A percentile compares a stretch with the other conserved stretches of the same genome.
Evolutionary conservation across 2,329 filamentous ascomycete genomes (phyloP).

Genomic region (Phialemonium atrogriseum): DNA sequence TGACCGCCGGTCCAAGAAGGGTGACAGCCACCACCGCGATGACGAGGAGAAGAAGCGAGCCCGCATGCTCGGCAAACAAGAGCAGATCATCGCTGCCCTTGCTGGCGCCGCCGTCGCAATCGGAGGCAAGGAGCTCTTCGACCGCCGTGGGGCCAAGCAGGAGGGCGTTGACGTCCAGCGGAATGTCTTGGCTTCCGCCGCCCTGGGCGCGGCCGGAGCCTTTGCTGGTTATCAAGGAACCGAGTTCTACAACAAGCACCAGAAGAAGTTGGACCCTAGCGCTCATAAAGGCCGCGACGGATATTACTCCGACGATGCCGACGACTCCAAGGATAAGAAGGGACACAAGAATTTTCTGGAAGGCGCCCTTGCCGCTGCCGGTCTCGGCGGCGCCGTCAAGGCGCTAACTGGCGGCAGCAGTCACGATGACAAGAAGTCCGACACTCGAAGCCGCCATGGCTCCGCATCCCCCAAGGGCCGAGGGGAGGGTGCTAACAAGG

Average conservation of each 20-base stretch:
- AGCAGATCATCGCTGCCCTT: conserved; percentile 59
- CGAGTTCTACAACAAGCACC: conserved; percentile 54
- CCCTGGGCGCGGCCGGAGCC: conserved; percentile 55
- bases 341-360: conserved; percentile 58
- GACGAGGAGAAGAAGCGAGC: conserved; percentile 47
- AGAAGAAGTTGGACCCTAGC: conserved; percentile 42
- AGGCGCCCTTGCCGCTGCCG: conserved; percentile 53
- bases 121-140: conserved; percentile 58
- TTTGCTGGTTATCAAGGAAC: conserved; percentile 56
- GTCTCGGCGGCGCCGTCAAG: conserved; percentile 53
- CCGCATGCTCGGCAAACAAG: conserved; percentile 50
- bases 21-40: conserved; percentile 44
- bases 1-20: conserved; percentile 38
- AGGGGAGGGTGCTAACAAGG: conserved; percentile 42
- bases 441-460: conserved; percentile 40
- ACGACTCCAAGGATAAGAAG: conserved; percentile 46
- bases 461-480: conserved; percentile 45
- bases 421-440: conserved; percentile 27
- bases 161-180: conserved; percentile 41
- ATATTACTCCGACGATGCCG: conserved; percentile 51
- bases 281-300: conserved; percentile 47
- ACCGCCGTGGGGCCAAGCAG: conserved; percentile 49
- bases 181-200: conserved; percentile 51
- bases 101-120: conserved; percentile 56
- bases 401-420: conserved; percentile 42